Evolutionary conservation across 164 flowering plant species (phyloP).

Genomic region (Cinnamomum micranthum): DNA sequence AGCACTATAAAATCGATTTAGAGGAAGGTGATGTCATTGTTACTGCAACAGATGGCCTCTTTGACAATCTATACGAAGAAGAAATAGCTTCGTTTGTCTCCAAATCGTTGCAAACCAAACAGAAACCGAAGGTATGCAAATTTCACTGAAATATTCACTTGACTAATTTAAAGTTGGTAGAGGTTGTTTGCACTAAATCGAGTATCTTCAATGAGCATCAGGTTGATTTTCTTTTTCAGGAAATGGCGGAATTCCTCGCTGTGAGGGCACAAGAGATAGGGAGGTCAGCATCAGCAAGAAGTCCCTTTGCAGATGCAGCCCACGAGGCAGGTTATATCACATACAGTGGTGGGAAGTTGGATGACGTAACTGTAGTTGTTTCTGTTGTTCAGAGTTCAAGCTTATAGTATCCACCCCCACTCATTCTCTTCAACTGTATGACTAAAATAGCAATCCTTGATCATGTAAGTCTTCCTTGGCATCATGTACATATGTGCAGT

Average conservation of each 20-base stretch:
- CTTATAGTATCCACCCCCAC: not conserved
- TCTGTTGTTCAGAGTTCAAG: constrained; percentile 42
- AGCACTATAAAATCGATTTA: constrained; percentile 54
- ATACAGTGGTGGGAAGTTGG: constrained; percentile 73
- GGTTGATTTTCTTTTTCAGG: constrained; percentile 32
- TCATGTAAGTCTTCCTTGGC: no score
- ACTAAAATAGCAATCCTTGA: no score
- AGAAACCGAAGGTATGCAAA: constrained; percentile 45
- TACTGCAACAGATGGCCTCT: constrained; percentile 82
- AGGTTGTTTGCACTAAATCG: not conserved
- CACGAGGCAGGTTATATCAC: constrained; percentile 71
- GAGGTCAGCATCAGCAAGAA: constrained; percentile 38
- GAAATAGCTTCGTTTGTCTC: constrained; percentile 54
- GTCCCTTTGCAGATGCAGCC: constrained; percentile 84
- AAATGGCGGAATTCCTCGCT: constrained; percentile 60
- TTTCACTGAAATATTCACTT: not conserved
- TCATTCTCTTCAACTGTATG: not conserved
- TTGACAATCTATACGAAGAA: constrained; percentile 75
- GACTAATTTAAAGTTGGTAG: not conserved
- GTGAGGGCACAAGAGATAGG: constrained; percentile 63
- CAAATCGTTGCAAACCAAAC: constrained; percentile 38
- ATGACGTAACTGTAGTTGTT: constrained; percentile 75
- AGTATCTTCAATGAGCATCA: not conserved
- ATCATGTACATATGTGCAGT: no score
- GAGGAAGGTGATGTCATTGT: constrained; percentile 70